phyloP scores from a whole-genome alignment of 2,329 filamentous ascomycete species.

The Emergomyces africanus region DNA sequence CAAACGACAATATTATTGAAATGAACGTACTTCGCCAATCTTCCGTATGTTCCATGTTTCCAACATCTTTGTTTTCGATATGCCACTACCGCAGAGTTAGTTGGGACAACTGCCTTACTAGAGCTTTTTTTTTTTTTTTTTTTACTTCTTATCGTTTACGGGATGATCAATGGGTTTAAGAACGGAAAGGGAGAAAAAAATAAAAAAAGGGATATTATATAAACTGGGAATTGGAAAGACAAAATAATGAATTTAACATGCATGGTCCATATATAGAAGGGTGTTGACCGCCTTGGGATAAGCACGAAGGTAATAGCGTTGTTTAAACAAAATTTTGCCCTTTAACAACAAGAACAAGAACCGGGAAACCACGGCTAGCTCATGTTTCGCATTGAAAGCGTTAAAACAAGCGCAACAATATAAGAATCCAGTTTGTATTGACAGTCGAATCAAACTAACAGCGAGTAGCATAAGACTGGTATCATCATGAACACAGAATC shows the following conservation, averaged over 20 bases:
- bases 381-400: neutral
- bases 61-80: conserved; percentile 67
- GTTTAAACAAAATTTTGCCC: neutral
- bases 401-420: too few relatives aligned
- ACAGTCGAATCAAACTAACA: neutral
- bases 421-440: neutral
- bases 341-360: too few relatives aligned
- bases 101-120: neutral
- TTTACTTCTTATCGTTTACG: neutral
- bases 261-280: neutral
- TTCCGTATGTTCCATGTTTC: conserved; percentile 59
- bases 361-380: neutral
- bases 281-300: neutral
- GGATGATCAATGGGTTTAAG: neutral
- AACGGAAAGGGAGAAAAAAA: neutral
- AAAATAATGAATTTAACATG: neutral
- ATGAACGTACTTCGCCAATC: conserved; percentile 65
- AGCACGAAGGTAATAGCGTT: neutral
- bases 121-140: too few relatives aligned
- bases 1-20: neutral
- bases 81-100: conserved; percentile 43
- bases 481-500: neutral
- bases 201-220: neutral
- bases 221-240: neutral
- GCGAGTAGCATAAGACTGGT: neutral